These are phyloP conservation scores for Rhynchospora pubera DNA, from an alignment of 176 grass and related monocot species.

Conservation along the genomic window DNA sequence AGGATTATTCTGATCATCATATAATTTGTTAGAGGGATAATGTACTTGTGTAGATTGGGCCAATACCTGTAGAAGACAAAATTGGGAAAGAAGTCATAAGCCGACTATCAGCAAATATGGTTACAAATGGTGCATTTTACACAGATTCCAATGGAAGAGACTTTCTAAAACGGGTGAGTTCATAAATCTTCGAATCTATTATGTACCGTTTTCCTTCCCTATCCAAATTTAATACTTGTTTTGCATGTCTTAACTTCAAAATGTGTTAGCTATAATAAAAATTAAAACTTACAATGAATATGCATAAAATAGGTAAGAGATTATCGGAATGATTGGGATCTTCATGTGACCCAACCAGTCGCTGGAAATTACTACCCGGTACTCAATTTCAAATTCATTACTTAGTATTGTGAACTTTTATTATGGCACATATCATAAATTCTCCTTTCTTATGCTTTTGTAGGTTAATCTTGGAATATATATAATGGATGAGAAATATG, in stretches of 20 bases:
- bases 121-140: slow-evolving; percentile 65
- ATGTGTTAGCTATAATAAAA: not conserved
- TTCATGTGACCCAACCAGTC: slow-evolving; percentile 75
- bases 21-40: not conserved
- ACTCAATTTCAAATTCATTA: slow-evolving; percentile 15
- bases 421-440: not conserved
- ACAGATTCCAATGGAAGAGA: slow-evolving; percentile 95
- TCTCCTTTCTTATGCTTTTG: slow-evolving; percentile 20
- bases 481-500: slow-evolving; percentile 63
- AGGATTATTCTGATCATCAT: not conserved
- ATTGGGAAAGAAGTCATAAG: slow-evolving; percentile 78
- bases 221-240: not conserved
- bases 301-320: slow-evolving; percentile 56
- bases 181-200: not conserved
- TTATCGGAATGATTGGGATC: slow-evolving; percentile 81
- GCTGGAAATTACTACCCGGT: slow-evolving; percentile 95
- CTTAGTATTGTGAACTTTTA: not conserved
- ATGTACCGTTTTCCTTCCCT: not conserved
- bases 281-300: slow-evolving; percentile 17
- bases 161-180: slow-evolving; percentile 76
- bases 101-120: slow-evolving; percentile 65
- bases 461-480: slow-evolving; percentile 82
- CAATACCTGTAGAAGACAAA: slow-evolving; percentile 54
- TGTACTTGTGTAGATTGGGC: slow-evolving; percentile 55
- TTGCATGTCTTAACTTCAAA: not conserved